phyloP scores from a whole-genome alignment of 768 basidiomycete genomes.

The Boletus rex-veris region DNA sequence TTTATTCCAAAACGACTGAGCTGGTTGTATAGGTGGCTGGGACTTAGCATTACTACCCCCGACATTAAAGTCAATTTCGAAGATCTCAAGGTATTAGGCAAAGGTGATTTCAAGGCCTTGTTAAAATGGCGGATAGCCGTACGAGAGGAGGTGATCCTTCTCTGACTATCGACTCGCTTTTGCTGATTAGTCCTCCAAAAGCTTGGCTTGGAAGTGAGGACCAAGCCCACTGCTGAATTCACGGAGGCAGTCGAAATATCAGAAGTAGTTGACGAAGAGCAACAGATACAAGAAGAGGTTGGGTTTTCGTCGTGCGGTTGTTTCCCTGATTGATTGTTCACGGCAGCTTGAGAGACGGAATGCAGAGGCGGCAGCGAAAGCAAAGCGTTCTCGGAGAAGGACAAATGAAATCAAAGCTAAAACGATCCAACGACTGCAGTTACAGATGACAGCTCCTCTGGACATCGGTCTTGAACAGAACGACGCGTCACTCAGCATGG shows the following conservation, averaged over 20 bases:
- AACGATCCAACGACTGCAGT: slow-evolving; percentile 91
- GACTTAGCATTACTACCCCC: slow-evolving; percentile 62
- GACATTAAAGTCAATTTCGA: slow-evolving; percentile 83
- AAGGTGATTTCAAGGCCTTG: slow-evolving; percentile 92
- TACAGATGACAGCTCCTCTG: slow-evolving; percentile 96
- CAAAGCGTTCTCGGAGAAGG: slow-evolving; percentile 77
- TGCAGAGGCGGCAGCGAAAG: slow-evolving; percentile 64
- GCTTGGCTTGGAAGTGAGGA: slow-evolving; percentile 83
- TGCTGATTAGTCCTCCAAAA: slow-evolving; percentile 28
- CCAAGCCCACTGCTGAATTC: slow-evolving; percentile 65
- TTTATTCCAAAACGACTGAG: neutral
- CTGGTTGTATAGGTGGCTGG: slow-evolving; percentile 58
- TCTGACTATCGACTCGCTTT: neutral
- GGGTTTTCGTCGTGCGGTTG: neutral
- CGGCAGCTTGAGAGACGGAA: slow-evolving; percentile 79
- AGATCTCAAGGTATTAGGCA: slow-evolving; percentile 95
- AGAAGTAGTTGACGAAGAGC: slow-evolving; percentile 80
- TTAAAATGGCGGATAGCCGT: slow-evolving; percentile 88
- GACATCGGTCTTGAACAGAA: slow-evolving; percentile 89
- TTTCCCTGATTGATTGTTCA: slow-evolving; percentile 5
- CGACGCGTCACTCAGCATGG: slow-evolving; percentile 67
- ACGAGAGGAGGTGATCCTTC: slow-evolving; percentile 70
- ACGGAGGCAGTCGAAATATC: slow-evolving; percentile 68
- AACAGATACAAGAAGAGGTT: slow-evolving; percentile 88
- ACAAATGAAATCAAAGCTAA: slow-evolving; percentile 86